Base-by-base conservation (phyloP, 139 green algal genomes). In the Chlorella sp. region DNA sequence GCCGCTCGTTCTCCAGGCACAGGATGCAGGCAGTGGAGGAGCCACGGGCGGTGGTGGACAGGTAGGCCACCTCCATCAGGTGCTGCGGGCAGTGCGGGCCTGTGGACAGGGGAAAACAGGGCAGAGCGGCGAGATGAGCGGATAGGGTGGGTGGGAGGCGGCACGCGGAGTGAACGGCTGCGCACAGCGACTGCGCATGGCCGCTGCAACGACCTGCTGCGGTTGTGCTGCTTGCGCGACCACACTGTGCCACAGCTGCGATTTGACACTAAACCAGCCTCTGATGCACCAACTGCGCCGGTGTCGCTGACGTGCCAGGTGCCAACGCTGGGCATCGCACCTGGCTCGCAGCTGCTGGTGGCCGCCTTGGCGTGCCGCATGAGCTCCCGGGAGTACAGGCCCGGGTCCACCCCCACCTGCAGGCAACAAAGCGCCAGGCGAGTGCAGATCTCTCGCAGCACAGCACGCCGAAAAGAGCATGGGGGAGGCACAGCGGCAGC, bases 1-100 rank as follows among this genome's bases (percentile, higher is more conserved):
- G 74, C 4, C 39, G 91, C 39, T 83, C 85, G 30, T 86, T 88
- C 47, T 96, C 93, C 57, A 98, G 72, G 71, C 87, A 88, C n/a
- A 97, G 75, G 44, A 98, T 87, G 86, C 94, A 98, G 4, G 94
- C 95, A 3, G 96, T 98, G 47, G 89, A 95, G 17, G 92, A 96
- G 57, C 96, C 94, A 88, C 87, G 86, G 0, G 76, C 78, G 1
- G 23, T 39, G 36, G 86, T 91, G 41, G 64, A 38, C 32, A 64
- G 21, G 71, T 91, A 84, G 21, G 86, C 88, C 15, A 82, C 34
- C 70, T 92, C 90, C 65, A 96, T 80, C 36, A 95, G 88, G 5
- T 89, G 69, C 84, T 95, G 89, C 15, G 87, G 89, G 26, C 55
- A 73, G 44, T 87, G 25, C 36, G 86, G 80, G 74, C 83, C 86